These are phyloP conservation scores for Naganishia kalamii DNA, from an alignment of 768 basidiomycete genomes.

Conservation along the genomic window DNA sequence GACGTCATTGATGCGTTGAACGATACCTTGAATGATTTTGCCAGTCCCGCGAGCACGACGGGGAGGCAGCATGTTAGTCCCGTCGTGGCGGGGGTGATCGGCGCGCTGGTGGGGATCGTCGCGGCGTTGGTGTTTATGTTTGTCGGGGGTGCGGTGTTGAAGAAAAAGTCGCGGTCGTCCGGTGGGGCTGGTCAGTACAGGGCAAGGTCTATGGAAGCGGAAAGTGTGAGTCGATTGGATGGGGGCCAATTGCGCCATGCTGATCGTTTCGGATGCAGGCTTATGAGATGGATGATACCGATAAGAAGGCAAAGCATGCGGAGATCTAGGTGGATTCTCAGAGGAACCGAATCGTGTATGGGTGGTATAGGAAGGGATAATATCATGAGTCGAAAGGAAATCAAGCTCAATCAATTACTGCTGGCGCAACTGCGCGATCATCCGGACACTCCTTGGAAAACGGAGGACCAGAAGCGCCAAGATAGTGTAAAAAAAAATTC, in stretches of 20 bases:
- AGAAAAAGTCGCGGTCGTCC: background rate
- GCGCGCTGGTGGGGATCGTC: constrained; percentile 32
- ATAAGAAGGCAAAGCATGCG: background rate
- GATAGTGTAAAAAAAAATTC: background rate
- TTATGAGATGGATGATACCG: constrained; percentile 16
- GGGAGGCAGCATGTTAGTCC: constrained; percentile 29
- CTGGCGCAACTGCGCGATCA: too few species aligned
- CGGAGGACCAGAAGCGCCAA: too few species aligned
- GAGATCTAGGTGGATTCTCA: too few species aligned
- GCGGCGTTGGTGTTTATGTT: constrained; percentile 17
- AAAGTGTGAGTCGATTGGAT: constrained; percentile 9
- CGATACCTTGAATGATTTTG: constrained; percentile 16
- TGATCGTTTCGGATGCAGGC: background rate
- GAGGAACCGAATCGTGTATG: too few species aligned
- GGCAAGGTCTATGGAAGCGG: background rate
- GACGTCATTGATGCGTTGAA: constrained; percentile 19
- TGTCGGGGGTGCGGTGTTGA: constrained; percentile 1
- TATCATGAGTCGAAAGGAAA: too few species aligned
- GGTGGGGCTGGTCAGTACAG: background rate
- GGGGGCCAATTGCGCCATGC: background rate
- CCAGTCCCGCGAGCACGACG: constrained; percentile 20
- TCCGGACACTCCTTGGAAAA: too few species aligned
- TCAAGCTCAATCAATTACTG: too few species aligned
- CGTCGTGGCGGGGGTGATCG: constrained; percentile 37
- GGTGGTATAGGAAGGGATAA: too few species aligned